A percentile compares a stretch with the other conserved stretches of the same genome.
Conservation (phyloP, 169 alveolate genomes). For the Babesia ovata region DNA sequence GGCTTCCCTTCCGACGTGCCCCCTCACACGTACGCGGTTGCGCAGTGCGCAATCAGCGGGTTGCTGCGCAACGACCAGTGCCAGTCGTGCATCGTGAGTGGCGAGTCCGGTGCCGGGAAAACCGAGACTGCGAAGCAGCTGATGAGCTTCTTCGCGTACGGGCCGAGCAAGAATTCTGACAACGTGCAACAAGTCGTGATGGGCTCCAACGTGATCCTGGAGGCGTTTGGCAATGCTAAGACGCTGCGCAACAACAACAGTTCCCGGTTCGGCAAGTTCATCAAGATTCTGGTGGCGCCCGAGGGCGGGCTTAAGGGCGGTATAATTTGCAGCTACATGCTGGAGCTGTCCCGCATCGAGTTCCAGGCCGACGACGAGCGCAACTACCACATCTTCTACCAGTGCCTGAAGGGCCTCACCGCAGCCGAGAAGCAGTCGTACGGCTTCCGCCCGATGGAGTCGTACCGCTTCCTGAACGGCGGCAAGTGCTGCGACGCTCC, state of each 20-base stretch:
- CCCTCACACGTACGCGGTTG: slow-evolving; percentile 87
- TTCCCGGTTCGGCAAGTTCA: slow-evolving; percentile 97
- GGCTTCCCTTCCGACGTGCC: slow-evolving; percentile 81
- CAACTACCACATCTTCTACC: slow-evolving; percentile 95
- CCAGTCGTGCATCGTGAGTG: slow-evolving; percentile 97
- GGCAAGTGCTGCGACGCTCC: slow-evolving; percentile 77
- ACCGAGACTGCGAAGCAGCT: slow-evolving; percentile 98
- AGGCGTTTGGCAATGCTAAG: slow-evolving; percentile 99
- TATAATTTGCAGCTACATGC: slow-evolving; percentile 90
- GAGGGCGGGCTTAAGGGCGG: slow-evolving; percentile 90
- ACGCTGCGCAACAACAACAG: slow-evolving; percentile 97
- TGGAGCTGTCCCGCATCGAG: slow-evolving; percentile 94
- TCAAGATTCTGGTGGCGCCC: slow-evolving; percentile 88
- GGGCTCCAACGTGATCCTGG: slow-evolving; percentile 95
- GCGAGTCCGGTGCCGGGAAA: slow-evolving; percentile 99
- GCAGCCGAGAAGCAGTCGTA: slow-evolving; percentile 34
- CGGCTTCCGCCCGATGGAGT: slow-evolving; percentile 48
- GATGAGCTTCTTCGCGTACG: slow-evolving; percentile 78
- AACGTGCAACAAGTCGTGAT: slow-evolving; percentile 52
- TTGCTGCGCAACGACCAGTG: slow-evolving; percentile 71
- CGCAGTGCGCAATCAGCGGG: slow-evolving; percentile 83
- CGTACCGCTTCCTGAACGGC: slow-evolving; percentile 66
- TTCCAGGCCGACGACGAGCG: slow-evolving; percentile 89
- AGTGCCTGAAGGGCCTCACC: slow-evolving; percentile 72
- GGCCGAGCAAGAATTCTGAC: slow-evolving; percentile 18